Conservation (phyloP, 164 flowering plant genomes). For the Liriodendron chinense region DNA sequence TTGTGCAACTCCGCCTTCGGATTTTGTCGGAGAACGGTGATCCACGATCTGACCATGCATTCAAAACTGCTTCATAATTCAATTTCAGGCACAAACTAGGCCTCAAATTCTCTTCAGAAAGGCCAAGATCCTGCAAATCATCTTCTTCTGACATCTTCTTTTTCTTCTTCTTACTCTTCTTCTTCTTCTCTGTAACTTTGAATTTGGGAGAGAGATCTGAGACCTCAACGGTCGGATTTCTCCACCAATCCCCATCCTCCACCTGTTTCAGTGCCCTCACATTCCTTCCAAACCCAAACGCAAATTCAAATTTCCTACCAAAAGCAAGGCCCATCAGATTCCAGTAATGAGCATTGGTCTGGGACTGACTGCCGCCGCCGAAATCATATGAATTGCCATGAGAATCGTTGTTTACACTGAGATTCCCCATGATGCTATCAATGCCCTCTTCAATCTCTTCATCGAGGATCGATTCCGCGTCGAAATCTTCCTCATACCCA, state of each 20-base stretch:
- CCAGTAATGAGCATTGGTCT: slow-evolving; percentile 21
- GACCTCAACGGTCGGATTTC: slow-evolving; percentile 59
- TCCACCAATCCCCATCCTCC: slow-evolving; percentile 65
- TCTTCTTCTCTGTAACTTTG: slow-evolving; percentile 17
- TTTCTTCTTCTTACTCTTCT: slow-evolving; percentile 18
- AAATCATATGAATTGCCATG: slow-evolving; percentile 7
- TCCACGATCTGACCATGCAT: slow-evolving; percentile 60
- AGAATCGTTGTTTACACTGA: slow-evolving; percentile 26
- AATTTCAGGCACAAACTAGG: slow-evolving; percentile 51
- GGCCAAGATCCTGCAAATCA: slow-evolving; percentile 12
- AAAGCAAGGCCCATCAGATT: slow-evolving; percentile 39
- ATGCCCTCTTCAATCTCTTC: slow-evolving; percentile 78
- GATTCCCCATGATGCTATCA: slow-evolving; percentile 79
- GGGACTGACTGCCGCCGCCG: background rate
- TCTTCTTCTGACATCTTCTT: slow-evolving; percentile 8
- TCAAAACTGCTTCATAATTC: slow-evolving; percentile 55
- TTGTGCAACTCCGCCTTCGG: slow-evolving; percentile 26
- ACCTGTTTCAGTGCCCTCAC: slow-evolving; percentile 43
- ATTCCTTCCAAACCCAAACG: slow-evolving; percentile 32
- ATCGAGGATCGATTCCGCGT: slow-evolving; percentile 73
- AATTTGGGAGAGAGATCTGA: slow-evolving; percentile 57
- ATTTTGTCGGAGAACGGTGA: slow-evolving; percentile 59
- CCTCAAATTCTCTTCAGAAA: slow-evolving; percentile 2
- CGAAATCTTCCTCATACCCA: slow-evolving; percentile 51
- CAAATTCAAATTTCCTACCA: slow-evolving; percentile 21